Percentiles rank a stretch among this genome's conserved stretches.
phyloP scores from a whole-genome alignment of 441 rosid genomes.

The Melastoma candidum region DNA sequence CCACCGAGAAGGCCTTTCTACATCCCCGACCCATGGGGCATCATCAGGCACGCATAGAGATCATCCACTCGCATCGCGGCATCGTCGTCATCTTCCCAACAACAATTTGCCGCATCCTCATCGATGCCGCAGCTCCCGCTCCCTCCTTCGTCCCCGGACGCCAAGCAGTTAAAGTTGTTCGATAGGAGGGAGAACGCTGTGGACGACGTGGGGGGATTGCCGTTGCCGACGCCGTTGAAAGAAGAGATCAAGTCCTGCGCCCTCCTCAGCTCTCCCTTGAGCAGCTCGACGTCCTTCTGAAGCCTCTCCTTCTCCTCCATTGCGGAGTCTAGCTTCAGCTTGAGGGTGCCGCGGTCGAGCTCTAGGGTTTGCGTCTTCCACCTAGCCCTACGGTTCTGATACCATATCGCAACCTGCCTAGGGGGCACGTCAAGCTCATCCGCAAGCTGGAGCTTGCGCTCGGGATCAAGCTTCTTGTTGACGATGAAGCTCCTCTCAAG shows the following conservation, averaged over 20 bases:
- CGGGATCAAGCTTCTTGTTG: slow-evolving; percentile 64
- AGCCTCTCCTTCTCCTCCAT: slow-evolving; percentile 39
- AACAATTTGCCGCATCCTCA: too few species aligned
- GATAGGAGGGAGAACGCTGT: too few species aligned
- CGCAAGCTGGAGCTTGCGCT: slow-evolving; percentile 59
- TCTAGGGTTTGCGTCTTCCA: slow-evolving; percentile 76
- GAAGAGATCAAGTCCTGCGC: slow-evolving; percentile 29
- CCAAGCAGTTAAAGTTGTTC: too few species aligned
- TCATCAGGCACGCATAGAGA: too few species aligned
- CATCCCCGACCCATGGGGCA: too few species aligned
- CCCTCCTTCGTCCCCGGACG: too few species aligned
- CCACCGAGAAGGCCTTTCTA: too few species aligned
- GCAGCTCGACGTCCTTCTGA: slow-evolving; percentile 47
- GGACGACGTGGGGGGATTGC: background rate
- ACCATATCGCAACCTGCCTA: slow-evolving; percentile 81
- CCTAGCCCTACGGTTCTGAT: slow-evolving; percentile 85
- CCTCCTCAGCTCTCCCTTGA: slow-evolving; percentile 47
- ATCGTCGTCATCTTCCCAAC: too few species aligned
- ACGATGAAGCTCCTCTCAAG: slow-evolving; percentile 56
- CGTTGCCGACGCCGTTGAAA: slow-evolving; percentile 6
- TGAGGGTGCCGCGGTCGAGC: slow-evolving; percentile 42
- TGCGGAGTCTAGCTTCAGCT: slow-evolving; percentile 31
- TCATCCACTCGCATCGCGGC: too few species aligned
- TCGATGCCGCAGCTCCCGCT: too few species aligned
- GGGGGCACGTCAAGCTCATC: slow-evolving; percentile 55